Evolutionary conservation across 2,329 filamentous ascomycete species (phyloP), one percentile per base, ranked within the genome.

Genomic region (Pestalotiopsis sp.): DNA sequence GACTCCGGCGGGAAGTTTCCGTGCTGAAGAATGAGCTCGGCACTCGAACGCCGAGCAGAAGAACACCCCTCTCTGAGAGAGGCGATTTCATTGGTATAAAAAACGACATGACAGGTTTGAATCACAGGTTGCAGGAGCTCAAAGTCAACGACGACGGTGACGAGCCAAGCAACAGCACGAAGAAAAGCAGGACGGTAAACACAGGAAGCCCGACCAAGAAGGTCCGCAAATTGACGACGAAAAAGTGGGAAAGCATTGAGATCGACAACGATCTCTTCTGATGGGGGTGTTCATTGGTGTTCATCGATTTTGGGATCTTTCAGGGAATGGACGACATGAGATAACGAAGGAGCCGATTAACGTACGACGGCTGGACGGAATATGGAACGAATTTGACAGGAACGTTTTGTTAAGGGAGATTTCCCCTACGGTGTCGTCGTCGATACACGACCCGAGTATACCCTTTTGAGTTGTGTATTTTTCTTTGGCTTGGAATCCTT

Each of bases 1-100:
- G 87, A 3, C 82, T 95, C 48, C 85, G 89, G 14, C 85, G 86
- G 26, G 91, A 92, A 73, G 83, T 94, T 22, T 84, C 84, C 1
- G 81, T 89, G 2, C 77, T 94, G 26, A 89, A 89, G 75, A 86
- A 91, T 44, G 91, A 94, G 78, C 75, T 93, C 5, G 82, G 82
- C 0, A 83, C 82, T 14, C 85, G 88, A 66, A 93, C 89, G 66
- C 91, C 91, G 0, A 88, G 83, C 3, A 91, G 88, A 78, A 81
- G 87, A 44, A 78, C 81, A 65, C 87, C 87, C 0, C 81, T 89
- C 1, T 81, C 81, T 64, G 87, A 89, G 75, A 79, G 87, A 4
- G 85, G 86, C 24, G 86, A 87, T 70, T 79, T 82, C 39, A 55
- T 74, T 57, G 62, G 69, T 40, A n/a, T 64, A 4, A 75, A 73